A percentile compares a stretch with the other conserved stretches of the same genome.
Evolutionary conservation across 176 grass and related monocot genomes (phyloP).

Genomic region (Oryza nivara): DNA sequence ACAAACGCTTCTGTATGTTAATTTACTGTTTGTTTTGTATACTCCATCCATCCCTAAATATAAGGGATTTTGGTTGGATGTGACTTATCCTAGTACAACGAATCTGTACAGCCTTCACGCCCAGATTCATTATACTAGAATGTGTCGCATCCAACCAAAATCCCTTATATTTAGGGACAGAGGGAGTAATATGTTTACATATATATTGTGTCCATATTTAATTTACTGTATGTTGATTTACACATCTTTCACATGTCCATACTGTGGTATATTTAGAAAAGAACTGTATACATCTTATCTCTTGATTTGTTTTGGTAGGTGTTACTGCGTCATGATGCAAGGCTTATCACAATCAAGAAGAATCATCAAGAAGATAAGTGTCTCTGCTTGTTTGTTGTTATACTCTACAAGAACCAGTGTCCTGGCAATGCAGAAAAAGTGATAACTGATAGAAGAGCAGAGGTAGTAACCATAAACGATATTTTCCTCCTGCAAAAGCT

Average conservation of each 20-base stretch:
- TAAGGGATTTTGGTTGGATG: no score
- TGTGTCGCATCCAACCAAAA: no score
- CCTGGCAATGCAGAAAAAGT: conserved; percentile 42
- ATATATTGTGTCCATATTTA: background rate
- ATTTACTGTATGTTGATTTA: no score
- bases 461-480: conserved; percentile 54
- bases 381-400: conserved; percentile 63
- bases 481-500: conserved; percentile 70
- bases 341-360: conserved; percentile 70
- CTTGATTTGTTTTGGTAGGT: conserved; percentile 43
- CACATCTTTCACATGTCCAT: background rate
- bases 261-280: background rate
- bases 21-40: conserved; percentile 3
- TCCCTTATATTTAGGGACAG: no score
- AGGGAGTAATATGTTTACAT: background rate
- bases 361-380: conserved; percentile 50
- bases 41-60: background rate
- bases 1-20: conserved; percentile 51
- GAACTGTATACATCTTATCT: conserved; percentile 1
- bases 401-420: conserved; percentile 51
- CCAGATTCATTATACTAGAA: no score
- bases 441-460: conserved; percentile 29
- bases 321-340: conserved; percentile 60
- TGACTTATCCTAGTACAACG: no score
- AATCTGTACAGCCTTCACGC: no score